A percentile compares a stretch with the other conserved stretches of the same genome.
Evolutionary conservation across 2,329 filamentous ascomycete species (phyloP).

Genomic region (Nigrospora oryzae): DNA sequence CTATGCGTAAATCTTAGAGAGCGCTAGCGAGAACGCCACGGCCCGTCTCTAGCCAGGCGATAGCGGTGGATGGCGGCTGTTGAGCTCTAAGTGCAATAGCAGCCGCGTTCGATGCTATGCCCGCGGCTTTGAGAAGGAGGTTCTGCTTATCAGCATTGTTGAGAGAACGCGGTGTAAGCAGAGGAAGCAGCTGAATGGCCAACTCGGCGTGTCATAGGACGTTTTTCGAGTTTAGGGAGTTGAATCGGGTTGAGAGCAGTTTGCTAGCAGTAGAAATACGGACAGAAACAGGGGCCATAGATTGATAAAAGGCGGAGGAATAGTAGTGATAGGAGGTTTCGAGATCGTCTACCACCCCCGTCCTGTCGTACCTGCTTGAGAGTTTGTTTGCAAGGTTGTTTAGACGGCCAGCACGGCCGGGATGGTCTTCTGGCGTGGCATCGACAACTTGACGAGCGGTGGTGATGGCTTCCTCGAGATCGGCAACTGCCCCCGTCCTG

Average conservation of each 20-base stretch:
- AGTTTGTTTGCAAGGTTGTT: slow-evolving; percentile 1
- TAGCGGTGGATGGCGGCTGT: slow-evolving; percentile 4
- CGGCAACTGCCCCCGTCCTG: background rate
- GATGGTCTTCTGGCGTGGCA: slow-evolving; percentile 4
- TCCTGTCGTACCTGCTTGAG: background rate
- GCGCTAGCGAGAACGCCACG: slow-evolving; percentile 15
- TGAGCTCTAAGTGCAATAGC: slow-evolving; percentile 9
- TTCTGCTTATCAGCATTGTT: slow-evolving; percentile 12
- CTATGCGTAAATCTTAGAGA: slow-evolving; percentile 1
- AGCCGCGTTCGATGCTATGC: slow-evolving; percentile 13
- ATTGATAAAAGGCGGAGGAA: background rate
- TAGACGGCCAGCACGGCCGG: background rate
- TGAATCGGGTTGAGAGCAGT: background rate
- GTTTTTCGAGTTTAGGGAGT: background rate
- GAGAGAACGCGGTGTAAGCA: slow-evolving; percentile 6
- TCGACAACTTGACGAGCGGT: slow-evolving; percentile 4
- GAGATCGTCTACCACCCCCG: background rate
- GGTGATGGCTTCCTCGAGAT: slow-evolving; percentile 9
- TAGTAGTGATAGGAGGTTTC: background rate
- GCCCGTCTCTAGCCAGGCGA: slow-evolving; percentile 15
- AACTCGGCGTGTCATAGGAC: background rate
- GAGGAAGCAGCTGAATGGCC: slow-evolving; percentile 7
- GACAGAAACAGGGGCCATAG: background rate
- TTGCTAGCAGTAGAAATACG: background rate
- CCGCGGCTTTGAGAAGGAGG: slow-evolving; percentile 5